Percentiles rank a stretch among this genome's conserved stretches.
These are phyloP conservation scores for Trichosporon inkin DNA, from an alignment of 1,284 basidiomycete genomes.

Conservation along the genomic window DNA sequence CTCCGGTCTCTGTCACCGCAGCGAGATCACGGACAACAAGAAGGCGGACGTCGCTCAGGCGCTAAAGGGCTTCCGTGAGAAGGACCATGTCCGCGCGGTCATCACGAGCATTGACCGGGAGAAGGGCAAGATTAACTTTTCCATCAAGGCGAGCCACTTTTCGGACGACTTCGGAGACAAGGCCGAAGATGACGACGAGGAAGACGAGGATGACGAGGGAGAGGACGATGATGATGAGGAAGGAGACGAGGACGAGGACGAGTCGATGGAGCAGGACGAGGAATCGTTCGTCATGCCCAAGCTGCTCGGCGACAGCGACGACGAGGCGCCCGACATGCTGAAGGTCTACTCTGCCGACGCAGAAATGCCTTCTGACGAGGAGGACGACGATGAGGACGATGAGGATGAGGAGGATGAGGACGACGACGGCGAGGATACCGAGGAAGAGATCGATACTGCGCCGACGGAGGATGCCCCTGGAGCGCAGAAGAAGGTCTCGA, in stretches of 20 bases:
- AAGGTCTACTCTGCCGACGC: conserved; percentile 24
- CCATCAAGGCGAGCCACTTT: conserved; percentile 87
- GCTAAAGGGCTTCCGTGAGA: conserved; percentile 75
- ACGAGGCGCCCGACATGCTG: conserved; percentile 30
- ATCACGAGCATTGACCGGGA: conserved; percentile 67
- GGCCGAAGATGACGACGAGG: conserved; percentile 34
- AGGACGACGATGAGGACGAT: conserved; percentile 30
- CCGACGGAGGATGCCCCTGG: conserved; percentile 18
- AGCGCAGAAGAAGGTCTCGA: conserved; percentile 28
- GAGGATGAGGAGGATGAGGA: conserved; percentile 26
- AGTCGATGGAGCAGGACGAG: conserved; percentile 53
- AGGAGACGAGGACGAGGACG: conserved; percentile 45
- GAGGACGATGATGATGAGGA: conserved; percentile 43
- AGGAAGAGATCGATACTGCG: conserved; percentile 28
- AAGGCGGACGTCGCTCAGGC: conserved; percentile 72
- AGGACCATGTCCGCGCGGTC: conserved; percentile 77
- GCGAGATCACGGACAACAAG: conserved; percentile 80
- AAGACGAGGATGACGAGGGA: conserved; percentile 34
- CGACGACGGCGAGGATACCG: conserved; percentile 25
- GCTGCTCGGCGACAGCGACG: conserved; percentile 21
- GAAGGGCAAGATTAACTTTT: conserved; percentile 77
- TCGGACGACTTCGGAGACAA: conserved; percentile 48
- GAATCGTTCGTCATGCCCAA: conserved; percentile 28
- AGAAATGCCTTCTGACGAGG: conserved; percentile 19
- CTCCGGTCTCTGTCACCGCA: conserved; percentile 90